Base-by-base conservation (phyloP, 129 eudicot genomes). In the Flaveria linearis region DNA sequence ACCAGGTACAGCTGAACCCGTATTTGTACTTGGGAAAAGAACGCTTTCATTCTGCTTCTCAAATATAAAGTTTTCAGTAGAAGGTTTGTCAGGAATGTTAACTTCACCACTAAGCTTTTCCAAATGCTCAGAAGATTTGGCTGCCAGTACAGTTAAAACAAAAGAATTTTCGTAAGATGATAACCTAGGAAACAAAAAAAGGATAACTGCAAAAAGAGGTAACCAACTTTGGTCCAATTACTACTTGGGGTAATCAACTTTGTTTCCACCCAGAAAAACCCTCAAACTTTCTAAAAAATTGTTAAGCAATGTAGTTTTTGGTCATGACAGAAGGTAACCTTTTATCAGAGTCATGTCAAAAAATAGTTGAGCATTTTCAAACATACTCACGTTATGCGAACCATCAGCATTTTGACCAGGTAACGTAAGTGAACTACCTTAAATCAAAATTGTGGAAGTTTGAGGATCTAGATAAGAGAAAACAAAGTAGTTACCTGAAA, bases 121-220 rank as follows among this genome's bases (percentile, higher is more conserved):
- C 78, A 72, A 64, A 9, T 72, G 67, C 69, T 79, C 74, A 23
- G 47, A 79, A 39, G 79, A 53, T 46, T 55, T 72, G 62, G 80
- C 97, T 88, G 97, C 69, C 73, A 80, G 65, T 41, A 80, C 65
- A 74, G 73, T 52, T 66, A 69, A 62, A 56, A 20, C 46, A 63
- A 16, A 20, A 69, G 15, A 53, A 52, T 77, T 66, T 76, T 47
- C 62, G 36, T 39, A 57, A 75, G 26, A 47, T 46, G 25, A 58
- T 30, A 39, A 78, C 58, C 58, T 2, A 52, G 12, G 45, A 51
- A 78, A 43, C n/a, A 68, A 45, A 65, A 65, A 46, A 36, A 7
- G 25, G 23, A 36, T 30, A 36, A 26, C 17, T 61, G 67, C 42
- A 13, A 12, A 25, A 60, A 25, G 67, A 25, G 30, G n/a, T 25